Evolutionary conservation across 2,329 filamentous ascomycete genomes (phyloP).

Genomic region (Fusarium mexicanum): DNA sequence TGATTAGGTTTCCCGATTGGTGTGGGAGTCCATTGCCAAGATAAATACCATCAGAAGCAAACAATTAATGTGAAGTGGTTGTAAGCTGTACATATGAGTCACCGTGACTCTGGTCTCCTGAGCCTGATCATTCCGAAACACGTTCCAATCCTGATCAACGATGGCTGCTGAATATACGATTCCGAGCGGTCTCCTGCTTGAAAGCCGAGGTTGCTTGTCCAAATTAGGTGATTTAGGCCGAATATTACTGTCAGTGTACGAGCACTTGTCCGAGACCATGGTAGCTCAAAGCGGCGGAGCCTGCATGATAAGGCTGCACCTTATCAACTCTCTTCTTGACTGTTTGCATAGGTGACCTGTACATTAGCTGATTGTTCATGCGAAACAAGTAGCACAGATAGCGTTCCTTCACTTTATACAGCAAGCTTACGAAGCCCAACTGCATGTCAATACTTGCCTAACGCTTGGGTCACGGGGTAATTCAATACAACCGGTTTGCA

Average conservation of each 20-base stretch:
- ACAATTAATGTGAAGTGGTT: fast-evolving
- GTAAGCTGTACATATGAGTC: too few relatives aligned
- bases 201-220: fast-evolving
- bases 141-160: background rate
- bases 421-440: background rate
- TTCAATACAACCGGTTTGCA: background rate
- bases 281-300: background rate
- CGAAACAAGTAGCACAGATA: too few relatives aligned
- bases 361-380: too few relatives aligned
- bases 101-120: background rate
- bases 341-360: too few relatives aligned
- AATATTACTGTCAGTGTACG: background rate
- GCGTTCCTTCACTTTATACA: background rate
- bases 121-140: background rate
- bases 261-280: background rate
- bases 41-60: background rate
- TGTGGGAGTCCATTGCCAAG: fast-evolving
- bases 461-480: fast-evolving
- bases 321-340: background rate
- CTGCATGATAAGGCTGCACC: background rate
- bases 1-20: fast-evolving
- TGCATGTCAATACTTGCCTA: background rate
- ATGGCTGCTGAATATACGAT: background rate
- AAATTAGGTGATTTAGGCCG: too few relatives aligned
- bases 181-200: too few relatives aligned